Conservation (phyloP, 2,329 filamentous ascomycete genomes). For the Pseudocercospora vitis region DNA sequence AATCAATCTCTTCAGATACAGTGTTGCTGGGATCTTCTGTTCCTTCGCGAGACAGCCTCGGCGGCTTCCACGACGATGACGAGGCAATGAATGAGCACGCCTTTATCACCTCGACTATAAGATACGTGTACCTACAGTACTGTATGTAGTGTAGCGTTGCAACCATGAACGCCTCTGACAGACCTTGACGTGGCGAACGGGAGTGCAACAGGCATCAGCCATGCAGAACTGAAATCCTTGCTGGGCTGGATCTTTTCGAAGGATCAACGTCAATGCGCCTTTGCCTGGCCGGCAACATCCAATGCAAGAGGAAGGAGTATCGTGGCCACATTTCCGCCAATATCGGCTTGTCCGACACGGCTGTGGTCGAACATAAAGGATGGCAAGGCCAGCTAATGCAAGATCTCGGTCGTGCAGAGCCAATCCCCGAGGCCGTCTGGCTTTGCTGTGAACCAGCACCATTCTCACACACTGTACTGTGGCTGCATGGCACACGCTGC, state of each 20-base stretch:
- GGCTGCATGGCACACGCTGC: conserved; percentile 12
- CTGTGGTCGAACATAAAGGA: neutral
- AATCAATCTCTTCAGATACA: conserved; percentile 6
- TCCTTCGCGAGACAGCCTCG: neutral
- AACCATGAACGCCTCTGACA: conserved; percentile 1
- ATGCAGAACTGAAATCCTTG: conserved; percentile 1
- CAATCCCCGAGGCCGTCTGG: conserved; percentile 1
- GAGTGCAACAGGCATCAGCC: neutral
- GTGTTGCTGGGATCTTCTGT: neutral
- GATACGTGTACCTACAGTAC: too few relatives aligned
- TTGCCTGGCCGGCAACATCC: neutral
- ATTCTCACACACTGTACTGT: neutral
- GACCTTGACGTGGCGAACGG: conserved; percentile 1
- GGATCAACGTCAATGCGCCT: neutral
- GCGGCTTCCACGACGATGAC: neutral
- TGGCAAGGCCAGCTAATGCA: neutral
- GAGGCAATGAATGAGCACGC: neutral
- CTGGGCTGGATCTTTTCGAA: neutral
- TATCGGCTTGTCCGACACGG: conserved; percentile 3
- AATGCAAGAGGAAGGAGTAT: conserved; percentile 4
- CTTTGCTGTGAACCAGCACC: too few relatives aligned
- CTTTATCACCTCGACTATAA: neutral
- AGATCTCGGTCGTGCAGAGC: neutral
- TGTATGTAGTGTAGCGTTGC: conserved; percentile 2
- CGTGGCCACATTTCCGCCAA: neutral